Evolutionary conservation across 1,284 basidiomycete species (phyloP).

Genomic region (Thecaphora thlaspeos): DNA sequence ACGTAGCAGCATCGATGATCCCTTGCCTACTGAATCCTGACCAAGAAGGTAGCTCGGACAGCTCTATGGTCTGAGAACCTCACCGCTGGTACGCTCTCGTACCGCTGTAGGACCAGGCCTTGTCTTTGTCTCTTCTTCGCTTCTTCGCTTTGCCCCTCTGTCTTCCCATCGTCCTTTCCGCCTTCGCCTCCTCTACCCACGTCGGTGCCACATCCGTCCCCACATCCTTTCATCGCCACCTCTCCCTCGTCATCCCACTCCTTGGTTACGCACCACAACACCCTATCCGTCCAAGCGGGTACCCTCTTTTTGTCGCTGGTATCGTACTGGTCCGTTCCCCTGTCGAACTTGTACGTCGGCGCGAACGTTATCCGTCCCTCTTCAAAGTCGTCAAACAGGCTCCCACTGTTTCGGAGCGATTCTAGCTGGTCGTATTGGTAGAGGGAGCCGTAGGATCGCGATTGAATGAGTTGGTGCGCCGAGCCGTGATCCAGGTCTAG

Average conservation of each 20-base stretch:
- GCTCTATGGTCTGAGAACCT: slow-evolving; percentile 36
- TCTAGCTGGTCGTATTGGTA: slow-evolving; percentile 68
- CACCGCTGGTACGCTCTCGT: slow-evolving; percentile 16
- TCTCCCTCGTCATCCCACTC: slow-evolving; percentile 21
- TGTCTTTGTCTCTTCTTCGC: slow-evolving; percentile 3
- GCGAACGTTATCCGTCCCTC: slow-evolving; percentile 85
- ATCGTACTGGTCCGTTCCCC: slow-evolving; percentile 77
- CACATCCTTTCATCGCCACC: slow-evolving; percentile 1
- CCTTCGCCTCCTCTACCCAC: neutral
- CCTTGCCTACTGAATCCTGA: slow-evolving; percentile 11
- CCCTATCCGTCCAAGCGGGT: slow-evolving; percentile 79
- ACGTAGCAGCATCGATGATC: neutral
- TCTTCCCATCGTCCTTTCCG: neutral
- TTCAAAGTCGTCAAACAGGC: slow-evolving; percentile 76
- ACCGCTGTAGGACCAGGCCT: slow-evolving; percentile 20
- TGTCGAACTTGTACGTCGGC: slow-evolving; percentile 85
- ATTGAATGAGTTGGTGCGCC: slow-evolving; percentile 63
- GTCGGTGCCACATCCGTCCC: neutral
- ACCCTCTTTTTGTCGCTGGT: slow-evolving; percentile 92
- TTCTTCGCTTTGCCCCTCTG: neutral
- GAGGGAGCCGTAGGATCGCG: slow-evolving; percentile 60
- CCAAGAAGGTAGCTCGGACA: slow-evolving; percentile 26
- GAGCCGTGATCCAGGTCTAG: slow-evolving; percentile 79
- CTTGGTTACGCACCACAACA: slow-evolving; percentile 64
- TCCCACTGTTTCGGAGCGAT: slow-evolving; percentile 11